Base-by-base conservation (phyloP, 2,329 filamentous ascomycete species). In the Volutella citrinella region DNA sequence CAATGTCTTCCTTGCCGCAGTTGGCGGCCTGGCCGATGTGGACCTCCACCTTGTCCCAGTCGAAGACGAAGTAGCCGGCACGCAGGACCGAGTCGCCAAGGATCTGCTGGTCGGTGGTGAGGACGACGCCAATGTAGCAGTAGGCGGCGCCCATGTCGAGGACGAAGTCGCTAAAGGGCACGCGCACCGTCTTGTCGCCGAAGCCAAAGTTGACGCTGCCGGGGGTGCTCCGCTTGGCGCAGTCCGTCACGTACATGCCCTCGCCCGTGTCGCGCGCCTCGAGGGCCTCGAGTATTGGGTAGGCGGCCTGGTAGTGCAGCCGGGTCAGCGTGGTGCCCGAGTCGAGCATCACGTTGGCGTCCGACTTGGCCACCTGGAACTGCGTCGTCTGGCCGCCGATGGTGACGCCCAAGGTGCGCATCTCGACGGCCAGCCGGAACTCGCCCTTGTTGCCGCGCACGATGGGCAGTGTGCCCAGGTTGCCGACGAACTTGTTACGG, bases 141-240 rank as follows among this genome's bases (percentile, higher is more conserved):
- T 49, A 57, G 11, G 51, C 49, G 28, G 58, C 46, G 10, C 61
- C 49, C 17, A 64, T 41, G 41, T 72, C 58, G 34, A 76, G 61
- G 46, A 77, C 66, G 30, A 77, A 72, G 44, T 78, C 72, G 38
- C 54, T 57, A 12, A 70, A 57, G 5, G 67, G 55, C 11, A 74
- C 69, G 8, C 48, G 55, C 18, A 76, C 56, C 6, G 52, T 54
- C 42, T 61, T 66, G 32, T 46, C 36, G 15, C 59, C 60, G 23
- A 78, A 74, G 22, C 58, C 61, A 38, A 78, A 78, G 45, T 72
- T 63, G 32, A 77, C 57, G 10, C 60, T 66, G 10, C 66, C 69
- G 3, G 47, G 40, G 5, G 52, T 24, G 5, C 59, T 32, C 8
- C 62, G 60, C 21, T 63, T 47, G 2, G 47, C 38, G 53, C 74